Conservation (phyloP, 2,329 filamentous ascomycete species). For the Colletotrichum navitas region DNA sequence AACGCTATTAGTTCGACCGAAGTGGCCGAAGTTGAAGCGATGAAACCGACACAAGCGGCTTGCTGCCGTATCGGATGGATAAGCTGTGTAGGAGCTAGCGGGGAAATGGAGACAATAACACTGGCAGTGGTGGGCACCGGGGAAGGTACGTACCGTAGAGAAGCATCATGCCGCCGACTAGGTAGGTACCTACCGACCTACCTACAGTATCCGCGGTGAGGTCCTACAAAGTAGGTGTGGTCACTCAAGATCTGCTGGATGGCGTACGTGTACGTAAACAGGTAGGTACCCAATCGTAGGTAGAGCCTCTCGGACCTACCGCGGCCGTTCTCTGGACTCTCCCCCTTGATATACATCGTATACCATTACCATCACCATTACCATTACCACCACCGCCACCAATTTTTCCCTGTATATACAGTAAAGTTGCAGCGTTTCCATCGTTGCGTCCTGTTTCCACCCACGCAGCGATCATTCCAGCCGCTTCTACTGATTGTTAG, state of each 20-base stretch:
- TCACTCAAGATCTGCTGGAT: background rate
- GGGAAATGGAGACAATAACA: constrained; percentile 13
- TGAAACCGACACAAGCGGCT: constrained; percentile 8
- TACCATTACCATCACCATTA: background rate
- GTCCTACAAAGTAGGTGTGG: background rate
- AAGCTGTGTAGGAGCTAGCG: constrained; percentile 14
- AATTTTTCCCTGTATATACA: background rate
- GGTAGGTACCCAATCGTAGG: background rate
- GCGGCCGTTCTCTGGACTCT: constrained; percentile 26
- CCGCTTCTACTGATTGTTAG: constrained; percentile 6
- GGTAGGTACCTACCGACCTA: no score
- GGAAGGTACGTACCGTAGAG: background rate
- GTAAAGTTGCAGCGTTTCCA: background rate
- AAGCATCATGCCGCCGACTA: background rate
- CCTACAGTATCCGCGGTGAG: background rate
- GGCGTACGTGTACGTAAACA: background rate
- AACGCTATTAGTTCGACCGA: constrained; percentile 32
- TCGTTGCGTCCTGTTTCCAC: background rate
- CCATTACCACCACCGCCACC: background rate
- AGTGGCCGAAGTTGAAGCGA: constrained; percentile 40
- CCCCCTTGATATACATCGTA: background rate
- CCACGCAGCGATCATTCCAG: constrained; percentile 17
- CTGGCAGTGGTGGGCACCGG: constrained; percentile 1
- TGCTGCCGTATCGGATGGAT: constrained; percentile 21
- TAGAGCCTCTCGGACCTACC: constrained; percentile 30